These are phyloP conservation scores for Pseudocercospora pini-densiflorae DNA, from an alignment of 2,329 filamentous ascomycete genomes.

Conservation along the genomic window DNA sequence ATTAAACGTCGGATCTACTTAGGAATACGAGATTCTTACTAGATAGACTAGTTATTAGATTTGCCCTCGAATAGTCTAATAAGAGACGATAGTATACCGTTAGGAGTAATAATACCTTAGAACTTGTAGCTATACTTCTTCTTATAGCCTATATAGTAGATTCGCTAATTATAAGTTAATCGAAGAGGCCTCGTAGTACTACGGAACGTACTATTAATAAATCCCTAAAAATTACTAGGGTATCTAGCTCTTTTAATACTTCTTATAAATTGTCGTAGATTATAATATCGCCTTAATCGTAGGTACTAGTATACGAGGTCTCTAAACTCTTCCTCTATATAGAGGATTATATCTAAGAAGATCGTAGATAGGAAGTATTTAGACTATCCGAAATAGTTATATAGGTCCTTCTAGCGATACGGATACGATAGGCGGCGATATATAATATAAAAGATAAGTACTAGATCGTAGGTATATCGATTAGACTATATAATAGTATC, in stretches of 20 bases:
- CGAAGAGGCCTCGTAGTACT: too few species aligned
- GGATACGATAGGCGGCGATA: too few species aligned
- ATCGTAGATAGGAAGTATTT: not conserved
- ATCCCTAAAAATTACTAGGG: not conserved
- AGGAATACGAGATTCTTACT: not conserved
- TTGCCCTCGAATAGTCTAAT: not conserved
- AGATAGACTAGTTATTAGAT: not conserved
- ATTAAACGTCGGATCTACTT: not conserved
- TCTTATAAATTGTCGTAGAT: not conserved
- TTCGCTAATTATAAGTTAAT: too few species aligned
- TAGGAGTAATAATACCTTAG: not conserved
- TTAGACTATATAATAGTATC: too few species aligned
- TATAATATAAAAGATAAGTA: too few species aligned
- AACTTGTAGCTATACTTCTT: not conserved
- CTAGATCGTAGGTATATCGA: too few species aligned
- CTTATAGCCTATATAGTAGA: too few species aligned
- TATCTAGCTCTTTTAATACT: not conserved
- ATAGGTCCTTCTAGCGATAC: too few species aligned
- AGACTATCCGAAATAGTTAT: too few species aligned
- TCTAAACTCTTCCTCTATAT: not conserved
- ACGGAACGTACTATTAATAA: not conserved
- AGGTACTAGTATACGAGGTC: not conserved
- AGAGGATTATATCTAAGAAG: not conserved
- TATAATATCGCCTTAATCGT: not conserved
- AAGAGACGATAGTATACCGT: not conserved